These are phyloP conservation scores for Auxenochlorella pyrenoidosa DNA, from an alignment of 139 green algal genomes.

Conservation along the genomic window DNA sequence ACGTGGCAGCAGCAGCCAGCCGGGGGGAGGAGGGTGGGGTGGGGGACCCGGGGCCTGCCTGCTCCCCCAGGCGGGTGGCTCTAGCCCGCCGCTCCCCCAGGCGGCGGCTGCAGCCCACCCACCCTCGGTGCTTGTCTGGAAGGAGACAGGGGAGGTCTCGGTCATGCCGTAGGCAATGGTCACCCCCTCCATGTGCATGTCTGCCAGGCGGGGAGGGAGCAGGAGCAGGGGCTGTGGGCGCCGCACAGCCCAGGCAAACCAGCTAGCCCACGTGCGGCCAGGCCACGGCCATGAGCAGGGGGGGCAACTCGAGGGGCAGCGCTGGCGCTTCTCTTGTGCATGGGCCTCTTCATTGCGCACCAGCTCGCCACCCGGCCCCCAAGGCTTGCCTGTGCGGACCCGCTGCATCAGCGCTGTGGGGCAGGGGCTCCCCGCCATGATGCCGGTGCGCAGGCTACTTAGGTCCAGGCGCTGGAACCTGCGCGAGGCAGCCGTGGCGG, in stretches of 20 bases:
- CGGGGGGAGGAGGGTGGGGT: too few species aligned
- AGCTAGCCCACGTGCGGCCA: too few species aligned
- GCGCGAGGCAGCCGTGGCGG: background rate
- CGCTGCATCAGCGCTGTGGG: constrained; percentile 38
- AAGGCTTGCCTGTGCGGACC: background rate
- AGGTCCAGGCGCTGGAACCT: constrained; percentile 26
- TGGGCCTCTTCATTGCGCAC: background rate
- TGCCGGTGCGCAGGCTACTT: constrained; percentile 42
- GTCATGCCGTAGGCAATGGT: constrained; percentile 49
- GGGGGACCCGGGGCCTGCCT: too few species aligned
- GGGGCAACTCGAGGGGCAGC: too few species aligned
- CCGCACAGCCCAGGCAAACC: too few species aligned
- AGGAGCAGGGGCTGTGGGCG: too few species aligned
- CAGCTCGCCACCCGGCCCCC: background rate
- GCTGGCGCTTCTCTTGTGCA: background rate
- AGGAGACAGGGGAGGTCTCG: constrained; percentile 46
- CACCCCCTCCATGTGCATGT: constrained; percentile 37
- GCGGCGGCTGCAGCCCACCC: background rate
- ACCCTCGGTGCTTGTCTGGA: constrained; percentile 37
- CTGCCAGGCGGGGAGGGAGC: background rate
- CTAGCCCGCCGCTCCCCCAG: too few species aligned
- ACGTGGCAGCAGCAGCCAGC: too few species aligned
- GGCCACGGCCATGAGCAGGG: too few species aligned
- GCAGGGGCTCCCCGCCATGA: constrained; percentile 50
- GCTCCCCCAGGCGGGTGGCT: too few species aligned